Base-by-base conservation (phyloP, 2,329 filamentous ascomycete genomes). In the Ophiostoma australiae region DNA sequence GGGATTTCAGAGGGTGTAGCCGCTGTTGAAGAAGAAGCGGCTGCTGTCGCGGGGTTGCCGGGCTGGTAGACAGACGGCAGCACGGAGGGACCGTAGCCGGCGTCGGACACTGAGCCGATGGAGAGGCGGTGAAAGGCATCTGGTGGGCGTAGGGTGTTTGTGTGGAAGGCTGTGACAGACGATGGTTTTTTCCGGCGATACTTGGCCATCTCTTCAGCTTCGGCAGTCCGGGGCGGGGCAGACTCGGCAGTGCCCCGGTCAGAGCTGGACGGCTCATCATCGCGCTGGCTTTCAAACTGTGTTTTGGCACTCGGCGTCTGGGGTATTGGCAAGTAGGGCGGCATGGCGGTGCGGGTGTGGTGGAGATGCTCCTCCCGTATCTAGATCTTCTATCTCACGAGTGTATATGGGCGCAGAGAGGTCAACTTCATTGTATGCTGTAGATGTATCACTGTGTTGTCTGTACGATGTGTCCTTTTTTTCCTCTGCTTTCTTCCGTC, bases 81-180 rank as follows among this genome's bases (percentile, higher is more conserved):
- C 0, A 72, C 39, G 5, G 78, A 77, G 0, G 73, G 44, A n/a
- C 72, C 74, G 13, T 75, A 76, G 70, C 76, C 73, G 63, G 70
- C 71, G 23, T 79, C 80, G 3, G 82, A 82, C 5, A 82, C 76
- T 0, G 82, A 80, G 72, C 82, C 82, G 17, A 80, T 78, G 1
- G 84, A 82, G 0, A 81, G 70, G 6, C 80, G 78, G 67, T 81
- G 78, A 68, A 81, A 77, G 17, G 75, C 71, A 33, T 78, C 77
- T 4, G 78, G 77, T 65, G 73, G 72, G 63, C 73, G 70, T 1
- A 74, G 70, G 8, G 10, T 33, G 7, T 31, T 44, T 20, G 10
- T 33, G 13, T 7, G 48, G n/a, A 52, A 67, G 41, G 71, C 27
- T 8, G 66, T 39, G 39, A 35, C 58, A 2, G 69, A 66, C 1